Evolutionary conservation across 768 basidiomycete species (phyloP).

Genomic region (Russula virescens): DNA sequence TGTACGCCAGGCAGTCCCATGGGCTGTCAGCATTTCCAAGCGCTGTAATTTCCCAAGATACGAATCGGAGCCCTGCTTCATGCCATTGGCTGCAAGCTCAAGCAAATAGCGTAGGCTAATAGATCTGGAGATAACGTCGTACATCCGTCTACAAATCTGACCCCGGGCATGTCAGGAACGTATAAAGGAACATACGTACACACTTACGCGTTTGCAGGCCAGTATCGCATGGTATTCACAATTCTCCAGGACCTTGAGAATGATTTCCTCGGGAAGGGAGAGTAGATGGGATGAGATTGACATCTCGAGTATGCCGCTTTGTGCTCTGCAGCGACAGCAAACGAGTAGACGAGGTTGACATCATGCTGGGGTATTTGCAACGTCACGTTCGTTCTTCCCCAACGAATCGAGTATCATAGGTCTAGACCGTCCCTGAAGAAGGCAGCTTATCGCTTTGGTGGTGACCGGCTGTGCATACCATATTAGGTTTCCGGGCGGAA

Average conservation of each 20-base stretch:
- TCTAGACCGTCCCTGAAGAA: background rate
- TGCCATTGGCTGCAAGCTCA: constrained; percentile 10
- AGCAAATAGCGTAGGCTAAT: constrained; percentile 6
- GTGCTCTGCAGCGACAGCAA: background rate
- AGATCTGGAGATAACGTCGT: background rate
- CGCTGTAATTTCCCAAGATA: constrained; percentile 3
- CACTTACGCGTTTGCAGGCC: background rate
- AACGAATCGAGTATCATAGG: background rate
- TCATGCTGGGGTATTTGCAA: background rate
- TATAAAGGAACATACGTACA: background rate
- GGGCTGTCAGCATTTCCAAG: constrained; percentile 1
- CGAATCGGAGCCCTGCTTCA: background rate
- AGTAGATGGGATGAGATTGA: background rate
- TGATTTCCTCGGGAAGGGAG: background rate
- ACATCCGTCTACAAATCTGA: constrained; percentile 1
- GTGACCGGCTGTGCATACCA: background rate
- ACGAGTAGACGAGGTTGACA: background rate
- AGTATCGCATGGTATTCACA: background rate
- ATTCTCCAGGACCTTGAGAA: background rate
- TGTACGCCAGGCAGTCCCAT: background rate
- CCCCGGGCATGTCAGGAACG: background rate
- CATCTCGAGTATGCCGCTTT: background rate
- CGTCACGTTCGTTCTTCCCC: background rate
- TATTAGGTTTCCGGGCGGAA: no score
- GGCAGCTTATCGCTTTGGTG: background rate